These are phyloP conservation scores for Sporothrix pallida DNA, from an alignment of 2,329 filamentous ascomycete genomes.

Conservation along the genomic window DNA sequence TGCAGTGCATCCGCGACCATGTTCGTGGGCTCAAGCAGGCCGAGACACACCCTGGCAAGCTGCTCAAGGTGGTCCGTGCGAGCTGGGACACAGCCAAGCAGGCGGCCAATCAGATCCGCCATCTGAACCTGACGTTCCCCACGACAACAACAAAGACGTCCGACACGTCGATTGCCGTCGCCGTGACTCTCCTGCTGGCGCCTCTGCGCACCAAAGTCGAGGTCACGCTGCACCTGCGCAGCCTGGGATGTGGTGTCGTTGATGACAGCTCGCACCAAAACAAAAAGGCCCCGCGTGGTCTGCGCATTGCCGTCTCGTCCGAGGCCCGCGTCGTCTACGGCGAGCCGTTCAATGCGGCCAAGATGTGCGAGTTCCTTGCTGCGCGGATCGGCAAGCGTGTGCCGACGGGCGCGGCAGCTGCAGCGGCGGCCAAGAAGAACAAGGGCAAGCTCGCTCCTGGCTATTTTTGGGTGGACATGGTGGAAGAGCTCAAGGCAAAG, in stretches of 20 bases:
- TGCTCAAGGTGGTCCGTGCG: slow-evolving; percentile 64
- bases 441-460: slow-evolving; percentile 34
- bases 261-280: slow-evolving; percentile 41
- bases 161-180: slow-evolving; percentile 69
- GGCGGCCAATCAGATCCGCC: slow-evolving; percentile 65
- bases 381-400: slow-evolving; percentile 56
- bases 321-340: slow-evolving; percentile 73
- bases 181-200: slow-evolving; percentile 65
- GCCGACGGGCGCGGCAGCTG: slow-evolving; percentile 36
- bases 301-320: slow-evolving; percentile 58
- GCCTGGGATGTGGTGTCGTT: slow-evolving; percentile 11
- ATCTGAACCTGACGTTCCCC: slow-evolving; percentile 67
- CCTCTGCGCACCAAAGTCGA: slow-evolving; percentile 72
- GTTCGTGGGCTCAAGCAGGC: slow-evolving; percentile 66
- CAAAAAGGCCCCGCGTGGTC: slow-evolving; percentile 47
- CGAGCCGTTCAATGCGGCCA: slow-evolving; percentile 75
- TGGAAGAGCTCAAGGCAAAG: slow-evolving; percentile 61
- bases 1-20: slow-evolving; percentile 73
- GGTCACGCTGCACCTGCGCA: slow-evolving; percentile 60
- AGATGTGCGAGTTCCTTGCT: slow-evolving; percentile 73
- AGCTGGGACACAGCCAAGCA: slow-evolving; percentile 70
- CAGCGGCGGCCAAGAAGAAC: slow-evolving; percentile 43
- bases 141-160: slow-evolving; percentile 67
- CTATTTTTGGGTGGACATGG: slow-evolving; percentile 59
- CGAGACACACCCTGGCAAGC: slow-evolving; percentile 59